Percentiles rank a stretch among this genome's conserved stretches.
Evolutionary conservation across 179 eudicot genomes (phyloP).

Genomic region (Drosera spatulata): DNA sequence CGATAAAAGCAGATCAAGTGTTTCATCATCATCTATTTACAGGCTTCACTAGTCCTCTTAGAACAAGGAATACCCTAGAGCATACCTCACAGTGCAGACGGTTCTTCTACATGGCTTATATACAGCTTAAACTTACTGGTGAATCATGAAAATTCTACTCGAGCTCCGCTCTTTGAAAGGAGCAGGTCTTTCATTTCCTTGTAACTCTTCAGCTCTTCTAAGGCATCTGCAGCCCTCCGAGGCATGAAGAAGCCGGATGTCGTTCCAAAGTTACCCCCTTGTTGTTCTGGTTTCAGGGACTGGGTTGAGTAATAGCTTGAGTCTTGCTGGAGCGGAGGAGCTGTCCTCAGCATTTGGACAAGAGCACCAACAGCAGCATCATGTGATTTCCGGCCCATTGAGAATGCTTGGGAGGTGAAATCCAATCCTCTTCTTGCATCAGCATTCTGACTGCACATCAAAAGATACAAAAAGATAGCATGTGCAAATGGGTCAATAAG

Average conservation of each 20-base stretch:
- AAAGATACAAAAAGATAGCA: constrained; percentile 4
- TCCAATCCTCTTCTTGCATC: constrained; percentile 44
- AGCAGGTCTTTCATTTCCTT: constrained; percentile 58
- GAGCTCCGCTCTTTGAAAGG: constrained; percentile 52
- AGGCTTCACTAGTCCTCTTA: not conserved
- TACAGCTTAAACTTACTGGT: not conserved
- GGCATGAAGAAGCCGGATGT: constrained; percentile 45
- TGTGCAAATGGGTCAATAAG: not conserved
- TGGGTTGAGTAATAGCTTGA: constrained; percentile 46
- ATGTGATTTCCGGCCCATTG: constrained; percentile 58
- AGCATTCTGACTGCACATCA: constrained; percentile 29
- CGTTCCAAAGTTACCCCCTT: constrained; percentile 23
- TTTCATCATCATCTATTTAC: not conserved
- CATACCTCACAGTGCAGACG: too few relatives aligned
- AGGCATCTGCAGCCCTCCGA: constrained; percentile 71
- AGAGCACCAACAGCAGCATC: constrained; percentile 93
- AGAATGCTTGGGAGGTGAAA: constrained; percentile 24
- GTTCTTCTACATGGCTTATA: not conserved
- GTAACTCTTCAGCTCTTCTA: constrained; percentile 74
- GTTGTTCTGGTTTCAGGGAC: constrained; percentile 30
- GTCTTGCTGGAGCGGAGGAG: constrained; percentile 82
- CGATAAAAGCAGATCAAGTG: not conserved
- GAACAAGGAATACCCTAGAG: not conserved
- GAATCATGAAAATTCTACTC: not conserved
- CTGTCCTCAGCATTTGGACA: constrained; percentile 70